phyloP scores from a whole-genome alignment of 495 filamentous ascomycete species.

The Cryomyces minteri region DNA sequence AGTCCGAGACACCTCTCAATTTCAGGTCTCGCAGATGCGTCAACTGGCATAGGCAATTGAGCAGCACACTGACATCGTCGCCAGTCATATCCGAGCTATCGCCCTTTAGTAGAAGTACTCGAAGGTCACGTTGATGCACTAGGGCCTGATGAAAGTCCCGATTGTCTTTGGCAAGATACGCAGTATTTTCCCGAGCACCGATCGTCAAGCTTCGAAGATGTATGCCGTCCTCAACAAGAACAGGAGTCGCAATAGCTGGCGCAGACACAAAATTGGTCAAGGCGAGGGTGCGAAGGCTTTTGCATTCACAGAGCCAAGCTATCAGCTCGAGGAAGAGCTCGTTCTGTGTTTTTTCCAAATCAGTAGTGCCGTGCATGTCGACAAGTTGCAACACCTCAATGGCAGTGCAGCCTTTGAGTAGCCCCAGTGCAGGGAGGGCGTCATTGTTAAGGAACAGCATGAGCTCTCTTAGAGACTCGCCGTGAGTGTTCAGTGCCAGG shows the following conservation, averaged over 20 bases:
- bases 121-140: constrained; percentile 25
- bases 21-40: constrained; percentile 30
- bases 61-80: constrained; percentile 29
- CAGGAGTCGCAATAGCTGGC: constrained; percentile 30
- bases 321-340: constrained; percentile 32
- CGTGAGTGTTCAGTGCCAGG: constrained; percentile 37
- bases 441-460: constrained; percentile 30
- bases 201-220: constrained; percentile 29
- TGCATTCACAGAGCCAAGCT: constrained; percentile 36
- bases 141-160: constrained; percentile 34
- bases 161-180: constrained; percentile 26
- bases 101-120: constrained; percentile 28
- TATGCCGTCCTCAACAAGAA: constrained; percentile 32
- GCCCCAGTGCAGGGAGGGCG: constrained; percentile 27
- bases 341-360: constrained; percentile 27
- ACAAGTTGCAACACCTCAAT: constrained; percentile 34
- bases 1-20: constrained; percentile 33
- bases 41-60: constrained; percentile 28
- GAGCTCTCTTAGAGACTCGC: constrained; percentile 34
- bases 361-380: constrained; percentile 12
- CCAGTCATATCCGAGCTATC: constrained; percentile 26
- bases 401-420: constrained; percentile 31
- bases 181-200: constrained; percentile 7
- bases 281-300: constrained; percentile 28
- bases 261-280: constrained; percentile 32